phyloP scores from a whole-genome alignment of 148 eudicot species.

The Fagopyrum esculentum region DNA sequence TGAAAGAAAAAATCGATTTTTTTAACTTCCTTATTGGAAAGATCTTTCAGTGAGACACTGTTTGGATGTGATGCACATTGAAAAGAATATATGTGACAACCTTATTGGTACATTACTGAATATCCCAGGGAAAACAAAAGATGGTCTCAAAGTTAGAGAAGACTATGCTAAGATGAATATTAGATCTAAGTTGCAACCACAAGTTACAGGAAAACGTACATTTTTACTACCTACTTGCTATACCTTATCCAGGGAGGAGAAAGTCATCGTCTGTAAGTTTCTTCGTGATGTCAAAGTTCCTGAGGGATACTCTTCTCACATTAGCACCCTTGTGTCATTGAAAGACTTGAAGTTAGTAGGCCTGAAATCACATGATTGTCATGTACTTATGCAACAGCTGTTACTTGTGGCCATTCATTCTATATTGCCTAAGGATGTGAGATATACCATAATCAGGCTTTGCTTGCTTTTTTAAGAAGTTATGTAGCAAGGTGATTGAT shows the following conservation, averaged over 20 bases:
- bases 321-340: too few species aligned
- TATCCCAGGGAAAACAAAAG: too few species aligned
- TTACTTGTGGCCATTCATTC: conserved; percentile 10
- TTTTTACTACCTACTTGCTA: background rate
- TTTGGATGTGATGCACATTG: too few species aligned
- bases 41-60: too few species aligned
- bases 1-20: too few species aligned
- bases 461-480: conserved; percentile 7
- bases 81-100: too few species aligned
- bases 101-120: too few species aligned
- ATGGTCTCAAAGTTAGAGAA: too few species aligned
- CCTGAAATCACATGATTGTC: background rate
- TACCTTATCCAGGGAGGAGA: background rate
- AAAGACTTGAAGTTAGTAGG: too few species aligned
- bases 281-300: too few species aligned
- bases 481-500: conserved; percentile 9
- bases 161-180: background rate
- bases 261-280: background rate
- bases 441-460: conserved; percentile 10
- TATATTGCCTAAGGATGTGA: conserved; percentile 12
- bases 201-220: background rate
- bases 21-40: too few species aligned
- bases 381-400: conserved; percentile 13
- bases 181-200: background rate
- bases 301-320: too few species aligned